A percentile compares a stretch with the other conserved stretches of the same genome.
Evolutionary conservation across 2,329 filamentous ascomycete genomes (phyloP).

Genomic region (Aspergillus pseudotamarii): DNA sequence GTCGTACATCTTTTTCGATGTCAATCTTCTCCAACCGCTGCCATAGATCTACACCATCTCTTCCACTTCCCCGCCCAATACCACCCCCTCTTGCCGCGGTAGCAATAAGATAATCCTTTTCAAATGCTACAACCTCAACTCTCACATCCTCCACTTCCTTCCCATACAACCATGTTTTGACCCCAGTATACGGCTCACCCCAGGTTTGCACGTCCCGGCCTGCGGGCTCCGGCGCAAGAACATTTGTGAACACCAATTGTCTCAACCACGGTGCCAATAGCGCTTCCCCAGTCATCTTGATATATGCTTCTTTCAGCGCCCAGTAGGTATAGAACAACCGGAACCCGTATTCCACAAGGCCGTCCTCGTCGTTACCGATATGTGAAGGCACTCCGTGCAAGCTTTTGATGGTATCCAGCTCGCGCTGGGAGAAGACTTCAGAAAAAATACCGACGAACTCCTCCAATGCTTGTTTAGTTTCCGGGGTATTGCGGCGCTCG

Average conservation of each 20-base stretch:
- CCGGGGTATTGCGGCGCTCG: slow-evolving; percentile 55
- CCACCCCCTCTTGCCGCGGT: slow-evolving; percentile 52
- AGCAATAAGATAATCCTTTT: slow-evolving; percentile 61
- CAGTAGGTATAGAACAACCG: slow-evolving; percentile 67
- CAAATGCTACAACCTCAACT: slow-evolving; percentile 62
- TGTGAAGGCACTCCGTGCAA: slow-evolving; percentile 28
- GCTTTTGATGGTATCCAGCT: slow-evolving; percentile 58
- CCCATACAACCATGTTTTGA: slow-evolving; percentile 55
- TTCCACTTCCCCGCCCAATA: slow-evolving; percentile 26
- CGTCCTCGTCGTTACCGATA: slow-evolving; percentile 18
- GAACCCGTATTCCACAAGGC: slow-evolving; percentile 57
- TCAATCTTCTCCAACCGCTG: slow-evolving; percentile 47
- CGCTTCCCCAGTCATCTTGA: slow-evolving; percentile 68
- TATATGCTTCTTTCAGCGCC: slow-evolving; percentile 68
- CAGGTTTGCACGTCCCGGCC: slow-evolving; percentile 23
- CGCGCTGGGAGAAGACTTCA: slow-evolving; percentile 60
- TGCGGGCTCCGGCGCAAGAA: slow-evolving; percentile 49
- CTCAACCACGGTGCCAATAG: slow-evolving; percentile 63
- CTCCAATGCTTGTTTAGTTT: slow-evolving; percentile 53
- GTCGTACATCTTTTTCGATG: slow-evolving; percentile 49
- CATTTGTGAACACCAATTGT: slow-evolving; percentile 62
- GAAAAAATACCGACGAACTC: slow-evolving; percentile 63
- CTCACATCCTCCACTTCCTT: slow-evolving; percentile 54
- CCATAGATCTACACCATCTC: slow-evolving; percentile 33
- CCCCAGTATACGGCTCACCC: slow-evolving; percentile 41